Evolutionary conservation across 495 filamentous ascomycete species (phyloP).

Genomic region (Haplographium delicatum): DNA sequence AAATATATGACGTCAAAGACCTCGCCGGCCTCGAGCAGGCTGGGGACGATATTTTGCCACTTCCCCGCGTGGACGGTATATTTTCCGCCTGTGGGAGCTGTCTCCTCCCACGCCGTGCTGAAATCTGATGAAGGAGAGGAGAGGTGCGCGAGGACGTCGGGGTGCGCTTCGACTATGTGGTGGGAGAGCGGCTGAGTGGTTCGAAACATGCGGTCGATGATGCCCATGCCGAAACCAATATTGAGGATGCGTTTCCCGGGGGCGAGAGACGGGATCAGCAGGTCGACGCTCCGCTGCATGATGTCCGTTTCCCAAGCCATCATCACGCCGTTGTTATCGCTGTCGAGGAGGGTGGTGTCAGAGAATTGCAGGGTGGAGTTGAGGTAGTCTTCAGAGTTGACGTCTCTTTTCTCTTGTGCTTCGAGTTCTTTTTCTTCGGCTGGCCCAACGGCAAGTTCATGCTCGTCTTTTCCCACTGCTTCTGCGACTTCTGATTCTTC

Average conservation of each 20-base stretch:
- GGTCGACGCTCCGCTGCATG: constrained; percentile 71
- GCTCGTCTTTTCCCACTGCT: constrained; percentile 11
- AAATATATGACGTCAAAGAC: constrained; percentile 94
- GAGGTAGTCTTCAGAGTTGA: constrained; percentile 59
- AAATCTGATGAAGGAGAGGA: constrained; percentile 36
- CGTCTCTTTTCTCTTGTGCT: constrained; percentile 21
- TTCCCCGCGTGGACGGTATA: constrained; percentile 50
- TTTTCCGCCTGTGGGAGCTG: constrained; percentile 33
- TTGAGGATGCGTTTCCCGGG: constrained; percentile 72
- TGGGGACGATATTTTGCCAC: constrained; percentile 80
- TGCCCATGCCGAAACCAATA: constrained; percentile 95
- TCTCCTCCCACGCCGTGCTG: constrained; percentile 38
- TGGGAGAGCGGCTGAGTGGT: constrained; percentile 58
- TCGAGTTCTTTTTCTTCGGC: constrained; percentile 22
- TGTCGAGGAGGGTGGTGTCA: constrained; percentile 67
- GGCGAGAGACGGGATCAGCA: constrained; percentile 47
- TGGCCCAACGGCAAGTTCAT: constrained; percentile 19
- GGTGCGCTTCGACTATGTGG: constrained; percentile 92
- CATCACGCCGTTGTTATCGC: constrained; percentile 86
- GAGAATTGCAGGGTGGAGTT: constrained; percentile 70
- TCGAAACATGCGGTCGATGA: constrained; percentile 82
- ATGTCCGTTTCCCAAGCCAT: constrained; percentile 94
- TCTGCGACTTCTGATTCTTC: constrained; percentile 1
- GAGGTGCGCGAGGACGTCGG: constrained; percentile 70
- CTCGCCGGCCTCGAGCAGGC: constrained; percentile 61